Evolutionary conservation across 768 basidiomycete genomes (phyloP).

Genomic region (Rhodotorula graminis): DNA sequence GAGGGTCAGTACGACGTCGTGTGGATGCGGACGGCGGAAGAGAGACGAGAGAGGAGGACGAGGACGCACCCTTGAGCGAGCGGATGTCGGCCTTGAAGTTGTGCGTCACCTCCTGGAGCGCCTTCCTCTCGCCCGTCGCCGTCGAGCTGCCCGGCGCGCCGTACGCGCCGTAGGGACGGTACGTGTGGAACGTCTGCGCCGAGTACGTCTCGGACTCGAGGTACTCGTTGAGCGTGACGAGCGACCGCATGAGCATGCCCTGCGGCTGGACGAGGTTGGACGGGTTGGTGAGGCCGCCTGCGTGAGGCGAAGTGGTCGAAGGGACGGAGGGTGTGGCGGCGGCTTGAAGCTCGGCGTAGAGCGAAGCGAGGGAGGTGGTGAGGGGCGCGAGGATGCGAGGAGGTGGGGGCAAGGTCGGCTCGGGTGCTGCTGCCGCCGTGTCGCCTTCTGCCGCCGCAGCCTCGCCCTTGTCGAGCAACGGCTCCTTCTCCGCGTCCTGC

Average conservation of each 20-base stretch:
- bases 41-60: too few species aligned
- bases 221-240: constrained; percentile 32
- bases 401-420: not conserved
- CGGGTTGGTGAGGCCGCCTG: constrained; percentile 5
- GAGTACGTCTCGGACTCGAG: constrained; percentile 27
- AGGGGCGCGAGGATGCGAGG: constrained; percentile 1
- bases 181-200: constrained; percentile 10
- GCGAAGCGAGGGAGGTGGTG: not conserved
- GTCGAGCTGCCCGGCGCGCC: not conserved
- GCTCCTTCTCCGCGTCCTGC: not conserved
- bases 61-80: constrained; percentile 25
- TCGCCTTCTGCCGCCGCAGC: not conserved
- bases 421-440: not conserved
- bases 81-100: constrained; percentile 31
- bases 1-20: too few species aligned
- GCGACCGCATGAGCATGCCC: constrained; percentile 24
- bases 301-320: not conserved
- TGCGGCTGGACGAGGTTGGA: constrained; percentile 33
- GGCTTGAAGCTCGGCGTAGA: not conserved
- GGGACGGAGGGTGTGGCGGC: not conserved
- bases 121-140: constrained; percentile 17
- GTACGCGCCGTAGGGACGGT: constrained; percentile 10
- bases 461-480: not conserved
- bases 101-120: constrained; percentile 6
- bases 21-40: too few species aligned